phyloP scores from a whole-genome alignment of 768 basidiomycete genomes.

The Mycena belliarum region DNA sequence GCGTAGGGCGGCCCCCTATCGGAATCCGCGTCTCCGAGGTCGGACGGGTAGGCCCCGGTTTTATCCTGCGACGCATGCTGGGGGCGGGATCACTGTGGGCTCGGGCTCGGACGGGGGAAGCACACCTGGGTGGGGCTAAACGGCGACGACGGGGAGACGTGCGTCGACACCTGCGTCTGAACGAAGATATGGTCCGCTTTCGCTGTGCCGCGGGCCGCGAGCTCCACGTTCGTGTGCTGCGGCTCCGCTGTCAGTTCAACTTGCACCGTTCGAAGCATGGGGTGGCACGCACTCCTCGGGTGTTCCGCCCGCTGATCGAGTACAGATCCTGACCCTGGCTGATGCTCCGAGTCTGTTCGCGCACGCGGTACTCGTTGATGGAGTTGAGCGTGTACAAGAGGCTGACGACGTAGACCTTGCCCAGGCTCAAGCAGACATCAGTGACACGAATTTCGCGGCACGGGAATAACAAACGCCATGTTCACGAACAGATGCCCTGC shows the following conservation, averaged over 20 bases:
- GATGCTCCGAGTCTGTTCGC: neutral
- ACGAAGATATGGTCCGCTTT: constrained; percentile 12
- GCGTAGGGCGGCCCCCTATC: too few relatives aligned
- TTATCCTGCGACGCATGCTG: too few relatives aligned
- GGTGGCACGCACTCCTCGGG: too few relatives aligned
- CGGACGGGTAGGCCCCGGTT: too few relatives aligned
- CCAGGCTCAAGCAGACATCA: neutral
- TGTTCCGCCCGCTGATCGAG: too few relatives aligned
- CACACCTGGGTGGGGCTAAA: too few relatives aligned
- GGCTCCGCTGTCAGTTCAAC: neutral
- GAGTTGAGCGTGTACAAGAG: constrained; percentile 9
- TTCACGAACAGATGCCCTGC: constrained; percentile 3
- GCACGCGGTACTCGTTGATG: constrained; percentile 9
- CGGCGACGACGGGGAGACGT: constrained; percentile 1
- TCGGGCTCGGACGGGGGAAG: too few relatives aligned
- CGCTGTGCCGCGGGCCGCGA: neutral
- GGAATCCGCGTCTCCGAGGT: too few relatives aligned
- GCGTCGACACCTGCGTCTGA: constrained; percentile 3
- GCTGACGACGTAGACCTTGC: constrained; percentile 7
- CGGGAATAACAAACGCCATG: neutral
- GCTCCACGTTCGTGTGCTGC: constrained; percentile 3
- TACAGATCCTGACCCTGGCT: too few relatives aligned
- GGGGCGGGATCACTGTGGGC: too few relatives aligned
- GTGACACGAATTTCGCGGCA: neutral
- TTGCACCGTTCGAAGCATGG: too few relatives aligned